phyloP scores from a whole-genome alignment of 805 yeast species.

The Candida takata region DNA sequence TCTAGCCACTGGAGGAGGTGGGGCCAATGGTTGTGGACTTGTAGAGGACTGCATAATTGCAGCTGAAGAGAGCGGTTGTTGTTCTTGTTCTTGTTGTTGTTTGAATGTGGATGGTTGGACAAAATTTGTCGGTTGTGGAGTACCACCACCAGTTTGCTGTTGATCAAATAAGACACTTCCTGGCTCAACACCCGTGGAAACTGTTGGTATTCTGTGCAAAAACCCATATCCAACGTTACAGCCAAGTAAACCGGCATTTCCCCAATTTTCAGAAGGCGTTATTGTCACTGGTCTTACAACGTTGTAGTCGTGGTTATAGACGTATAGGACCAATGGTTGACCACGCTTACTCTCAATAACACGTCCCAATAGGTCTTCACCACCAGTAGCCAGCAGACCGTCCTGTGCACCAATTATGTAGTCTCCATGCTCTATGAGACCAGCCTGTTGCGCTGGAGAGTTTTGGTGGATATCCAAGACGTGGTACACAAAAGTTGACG shows the following conservation, averaged over 20 bases:
- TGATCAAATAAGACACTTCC: conserved; percentile 35
- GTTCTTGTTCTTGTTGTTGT: no score
- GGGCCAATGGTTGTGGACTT: conserved; percentile 1
- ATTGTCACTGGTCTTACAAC: conserved; percentile 81
- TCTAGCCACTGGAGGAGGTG: conserved; percentile 22
- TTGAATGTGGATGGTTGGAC: background rate
- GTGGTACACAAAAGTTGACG: conserved; percentile 84
- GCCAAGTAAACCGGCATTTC: conserved; percentile 81
- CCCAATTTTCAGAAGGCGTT: conserved; percentile 66
- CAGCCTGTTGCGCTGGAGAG: conserved; percentile 80
- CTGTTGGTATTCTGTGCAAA: conserved; percentile 78
- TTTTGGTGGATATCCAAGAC: conserved; percentile 64
- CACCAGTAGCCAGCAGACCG: conserved; percentile 80
- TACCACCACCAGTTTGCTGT: conserved; percentile 4
- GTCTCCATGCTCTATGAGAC: conserved; percentile 78
- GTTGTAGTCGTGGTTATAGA: conserved; percentile 84
- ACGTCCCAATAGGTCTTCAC: conserved; percentile 69
- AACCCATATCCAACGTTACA: conserved; percentile 94
- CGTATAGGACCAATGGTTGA: conserved; percentile 50
- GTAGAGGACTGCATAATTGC: background rate
- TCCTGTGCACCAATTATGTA: conserved; percentile 84
- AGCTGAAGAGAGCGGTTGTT: background rate
- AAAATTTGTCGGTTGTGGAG: background rate
- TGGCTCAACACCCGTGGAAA: conserved; percentile 33
- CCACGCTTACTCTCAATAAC: conserved; percentile 49